Evolutionary conservation across 371 early-diverging fungal species (phyloP).

Genomic region (Zychaea mexicana): DNA sequence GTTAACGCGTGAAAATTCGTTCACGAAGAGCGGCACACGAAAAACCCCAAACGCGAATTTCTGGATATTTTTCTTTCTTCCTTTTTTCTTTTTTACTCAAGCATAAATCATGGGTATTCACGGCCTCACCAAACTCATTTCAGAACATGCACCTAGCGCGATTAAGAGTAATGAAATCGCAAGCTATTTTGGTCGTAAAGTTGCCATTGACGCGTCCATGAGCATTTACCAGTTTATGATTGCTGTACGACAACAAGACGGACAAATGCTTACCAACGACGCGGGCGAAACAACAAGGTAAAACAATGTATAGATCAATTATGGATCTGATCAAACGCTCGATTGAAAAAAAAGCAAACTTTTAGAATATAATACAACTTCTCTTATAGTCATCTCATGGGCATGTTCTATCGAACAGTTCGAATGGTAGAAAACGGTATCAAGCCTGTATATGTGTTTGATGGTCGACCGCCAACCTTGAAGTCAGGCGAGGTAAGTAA

Average conservation of each 20-base stretch:
- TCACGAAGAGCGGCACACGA: neutral
- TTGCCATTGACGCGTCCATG: conserved; percentile 99
- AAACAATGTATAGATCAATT: neutral
- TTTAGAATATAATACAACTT: neutral
- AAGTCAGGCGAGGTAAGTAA: conserved; percentile 89
- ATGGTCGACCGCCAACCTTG: conserved; percentile 97
- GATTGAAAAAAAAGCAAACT: neutral
- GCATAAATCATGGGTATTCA: conserved; percentile 80
- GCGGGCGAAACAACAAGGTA: conserved; percentile 94
- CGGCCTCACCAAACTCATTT: conserved; percentile 93
- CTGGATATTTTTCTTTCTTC: neutral
- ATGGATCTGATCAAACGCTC: neutral
- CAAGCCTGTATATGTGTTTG: conserved; percentile 99
- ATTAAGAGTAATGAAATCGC: conserved; percentile 85
- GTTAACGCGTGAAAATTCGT: neutral
- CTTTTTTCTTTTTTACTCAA: neutral
- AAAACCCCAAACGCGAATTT: no score
- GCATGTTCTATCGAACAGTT: conserved; percentile 99
- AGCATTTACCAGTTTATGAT: conserved; percentile 99
- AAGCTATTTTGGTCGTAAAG: conserved; percentile 94
- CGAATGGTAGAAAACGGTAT: conserved; percentile 98
- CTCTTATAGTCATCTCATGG: conserved; percentile 91
- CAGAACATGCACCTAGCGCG: conserved; percentile 89
- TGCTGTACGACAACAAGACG: conserved; percentile 94
- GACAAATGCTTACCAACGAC: conserved; percentile 86